These are phyloP conservation scores for Hemileccinum rubropunctum DNA, from an alignment of 768 basidiomycete genomes.

Conservation along the genomic window DNA sequence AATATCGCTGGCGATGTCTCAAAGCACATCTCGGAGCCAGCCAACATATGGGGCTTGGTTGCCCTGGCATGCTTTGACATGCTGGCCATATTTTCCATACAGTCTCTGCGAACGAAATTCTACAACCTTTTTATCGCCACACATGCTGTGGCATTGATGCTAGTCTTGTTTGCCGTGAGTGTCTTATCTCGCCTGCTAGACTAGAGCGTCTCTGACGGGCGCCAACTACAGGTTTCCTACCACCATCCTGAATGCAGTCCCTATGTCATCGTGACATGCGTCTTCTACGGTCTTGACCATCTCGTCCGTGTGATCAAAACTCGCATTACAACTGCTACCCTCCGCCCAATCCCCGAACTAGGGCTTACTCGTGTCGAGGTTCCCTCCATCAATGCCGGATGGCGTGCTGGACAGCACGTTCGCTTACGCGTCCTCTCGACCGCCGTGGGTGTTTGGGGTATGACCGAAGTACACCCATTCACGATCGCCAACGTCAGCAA, in stretches of 20 bases:
- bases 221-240: conserved; percentile 36
- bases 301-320: conserved; percentile 65
- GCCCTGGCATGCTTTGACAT: conserved; percentile 50
- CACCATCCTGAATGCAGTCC: conserved; percentile 53
- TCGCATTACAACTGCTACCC: conserved; percentile 53
- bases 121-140: conserved; percentile 67
- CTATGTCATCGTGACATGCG: conserved; percentile 50
- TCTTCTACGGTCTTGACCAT: conserved; percentile 57
- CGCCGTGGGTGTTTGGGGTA: conserved; percentile 52
- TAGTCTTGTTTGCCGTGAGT: conserved; percentile 58
- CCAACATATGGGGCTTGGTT: conserved; percentile 49
- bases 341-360: conserved; percentile 62
- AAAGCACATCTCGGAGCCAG: conserved; percentile 32
- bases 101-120: conserved; percentile 50
- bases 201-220: background rate
- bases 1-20: conserved; percentile 42
- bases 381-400: conserved; percentile 62
- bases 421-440: conserved; percentile 62
- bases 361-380: conserved; percentile 65
- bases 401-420: conserved; percentile 84
- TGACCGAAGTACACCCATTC: conserved; percentile 74
- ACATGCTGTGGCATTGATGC: conserved; percentile 55
- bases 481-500: conserved; percentile 69
- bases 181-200: background rate
- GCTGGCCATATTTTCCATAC: conserved; percentile 60